phyloP scores from a whole-genome alignment of 2,329 filamentous ascomycete species.

The Stachybotrys chartarum region DNA sequence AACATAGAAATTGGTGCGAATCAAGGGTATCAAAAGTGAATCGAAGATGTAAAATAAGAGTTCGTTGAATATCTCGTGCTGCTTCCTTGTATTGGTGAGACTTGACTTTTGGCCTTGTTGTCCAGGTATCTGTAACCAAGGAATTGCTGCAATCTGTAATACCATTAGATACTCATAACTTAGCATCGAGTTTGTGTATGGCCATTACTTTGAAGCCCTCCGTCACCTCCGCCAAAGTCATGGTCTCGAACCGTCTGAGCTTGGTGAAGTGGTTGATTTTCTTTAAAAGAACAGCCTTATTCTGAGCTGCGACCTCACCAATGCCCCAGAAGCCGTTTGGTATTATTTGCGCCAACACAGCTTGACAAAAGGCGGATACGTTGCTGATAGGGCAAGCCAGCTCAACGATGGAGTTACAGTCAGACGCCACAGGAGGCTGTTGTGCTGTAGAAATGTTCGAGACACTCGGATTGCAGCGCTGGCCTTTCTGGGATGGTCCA shows the following conservation, averaged over 20 bases:
- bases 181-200: not conserved
- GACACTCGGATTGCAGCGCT: too few species aligned
- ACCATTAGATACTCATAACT: not conserved
- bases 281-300: slow-evolving; percentile 54
- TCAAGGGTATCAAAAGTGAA: slow-evolving; percentile 78
- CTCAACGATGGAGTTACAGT: slow-evolving; percentile 47
- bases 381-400: slow-evolving; percentile 59
- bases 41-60: slow-evolving; percentile 92
- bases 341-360: slow-evolving; percentile 64
- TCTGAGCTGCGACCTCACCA: slow-evolving; percentile 45
- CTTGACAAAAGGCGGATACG: slow-evolving; percentile 83
- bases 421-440: not conserved
- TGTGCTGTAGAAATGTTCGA: not conserved
- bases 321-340: slow-evolving; percentile 69
- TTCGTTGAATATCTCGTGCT: slow-evolving; percentile 72
- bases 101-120: slow-evolving; percentile 50
- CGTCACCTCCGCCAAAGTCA: slow-evolving; percentile 70
- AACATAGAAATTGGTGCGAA: slow-evolving; percentile 85
- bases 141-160: slow-evolving; percentile 54
- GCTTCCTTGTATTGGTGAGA: slow-evolving; percentile 65
- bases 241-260: slow-evolving; percentile 72
- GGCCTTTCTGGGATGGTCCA: too few species aligned
- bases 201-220: slow-evolving; percentile 64
- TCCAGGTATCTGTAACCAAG: slow-evolving; percentile 62
- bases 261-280: slow-evolving; percentile 72